Evolutionary conservation across 2,329 filamentous ascomycete species (phyloP), one percentile per base, ranked within the genome.

Genomic region (Epichloe amarillans): DNA sequence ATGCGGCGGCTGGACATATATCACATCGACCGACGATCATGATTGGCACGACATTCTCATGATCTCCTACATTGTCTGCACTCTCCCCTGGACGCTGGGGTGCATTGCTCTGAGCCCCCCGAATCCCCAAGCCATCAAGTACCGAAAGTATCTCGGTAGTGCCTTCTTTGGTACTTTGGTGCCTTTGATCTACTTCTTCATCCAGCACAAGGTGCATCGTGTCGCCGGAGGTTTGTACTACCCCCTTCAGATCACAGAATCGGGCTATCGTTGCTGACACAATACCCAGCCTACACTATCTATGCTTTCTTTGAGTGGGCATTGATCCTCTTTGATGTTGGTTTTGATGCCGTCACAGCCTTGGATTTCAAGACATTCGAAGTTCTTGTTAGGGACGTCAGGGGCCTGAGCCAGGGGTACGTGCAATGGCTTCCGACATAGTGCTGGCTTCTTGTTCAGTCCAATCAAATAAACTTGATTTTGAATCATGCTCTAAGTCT

Each of bases 41-140:
- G 83, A 95, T 68, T 97, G 89, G 90, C 93, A 98, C 66, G 93
- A 98, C 63, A 91, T 97, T 55, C 91, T 98, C 66, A 98, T 98
- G 93, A 96, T 98, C 59, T 94, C 89, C 14, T 98, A 98, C 68
- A 75, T 98, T 51, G 84, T 98, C 44, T 86, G 88, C 36, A 97
- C 93, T 3, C 74, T 98, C 50, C 50, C 93, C 2, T 98, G 93
- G 93, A 98, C 91, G 2, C 68, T 88, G 46, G 93, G 93, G 46
- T 96, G 91, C 66, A 78, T 97, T 54, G 82, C 85, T 5, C 72
- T 97, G 48, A 96, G 90, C 68, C 89, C 68, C 89, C 81, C 83
- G 51, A 95, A 96, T 64, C 76, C 83, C 12, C 79, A 73, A 55
- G 88, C 93, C 6, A 77, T 96, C 64, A 89, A 85, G 69, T 95